These are phyloP conservation scores for Lactarius hatsudake DNA, from an alignment of 768 basidiomycete genomes.

Conservation along the genomic window DNA sequence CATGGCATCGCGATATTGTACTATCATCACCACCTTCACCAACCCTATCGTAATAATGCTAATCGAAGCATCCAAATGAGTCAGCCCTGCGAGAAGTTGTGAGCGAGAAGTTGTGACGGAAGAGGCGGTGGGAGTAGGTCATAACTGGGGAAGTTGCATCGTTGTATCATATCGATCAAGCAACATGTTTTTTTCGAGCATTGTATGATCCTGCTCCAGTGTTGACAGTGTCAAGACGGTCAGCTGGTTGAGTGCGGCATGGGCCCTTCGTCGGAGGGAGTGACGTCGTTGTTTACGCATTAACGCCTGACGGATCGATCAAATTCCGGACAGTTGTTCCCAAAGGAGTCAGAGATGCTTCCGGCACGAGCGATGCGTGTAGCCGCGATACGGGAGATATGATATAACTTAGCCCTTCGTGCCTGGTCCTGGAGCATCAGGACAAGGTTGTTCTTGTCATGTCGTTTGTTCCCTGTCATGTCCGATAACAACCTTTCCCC, in stretches of 20 bases:
- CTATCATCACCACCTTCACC: conserved; percentile 11
- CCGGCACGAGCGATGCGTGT: not conserved
- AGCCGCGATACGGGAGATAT: not conserved
- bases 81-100: not conserved
- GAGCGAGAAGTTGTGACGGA: not conserved
- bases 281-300: conserved; percentile 18
- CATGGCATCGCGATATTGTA: conserved; percentile 26
- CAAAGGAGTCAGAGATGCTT: not conserved
- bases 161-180: conserved; percentile 22
- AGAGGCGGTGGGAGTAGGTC: not conserved
- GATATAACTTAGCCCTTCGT: conserved; percentile 4
- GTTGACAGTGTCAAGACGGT: not conserved
- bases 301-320: conserved; percentile 16
- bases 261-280: not conserved
- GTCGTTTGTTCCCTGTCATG: not conserved
- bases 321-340: conserved; percentile 6
- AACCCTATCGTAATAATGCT: conserved; percentile 19
- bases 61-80: conserved; percentile 13
- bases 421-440: not conserved
- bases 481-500: conserved; percentile 1
- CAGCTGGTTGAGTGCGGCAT: not conserved
- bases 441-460: conserved; percentile 1
- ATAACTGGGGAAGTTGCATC: conserved; percentile 5
- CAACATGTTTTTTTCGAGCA: conserved; percentile 13
- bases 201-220: not conserved